These are phyloP conservation scores for Haplosporangium gracile DNA, from an alignment of 192 early-diverging fungal species.

Conservation along the genomic window DNA sequence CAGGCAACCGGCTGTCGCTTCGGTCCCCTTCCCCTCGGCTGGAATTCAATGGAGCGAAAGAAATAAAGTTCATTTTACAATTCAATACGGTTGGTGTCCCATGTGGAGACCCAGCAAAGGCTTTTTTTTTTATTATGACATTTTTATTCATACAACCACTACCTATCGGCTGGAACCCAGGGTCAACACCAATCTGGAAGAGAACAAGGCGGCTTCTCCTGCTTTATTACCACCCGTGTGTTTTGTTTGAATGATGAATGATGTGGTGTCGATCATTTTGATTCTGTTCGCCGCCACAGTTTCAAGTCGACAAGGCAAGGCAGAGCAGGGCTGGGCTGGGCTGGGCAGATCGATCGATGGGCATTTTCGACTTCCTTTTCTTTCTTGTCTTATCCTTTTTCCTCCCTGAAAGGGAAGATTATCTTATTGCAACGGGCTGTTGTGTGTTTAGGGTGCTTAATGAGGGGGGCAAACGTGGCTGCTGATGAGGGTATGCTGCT, in stretches of 20 bases:
- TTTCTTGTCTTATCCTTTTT: background rate
- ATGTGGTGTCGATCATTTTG: background rate
- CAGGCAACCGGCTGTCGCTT: background rate
- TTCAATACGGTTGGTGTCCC: background rate
- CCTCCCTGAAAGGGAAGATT: too few relatives aligned
- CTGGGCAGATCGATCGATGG: background rate
- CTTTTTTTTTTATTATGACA: background rate
- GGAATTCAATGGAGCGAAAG: background rate
- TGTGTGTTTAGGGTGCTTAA: background rate
- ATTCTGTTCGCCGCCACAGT: too few relatives aligned
- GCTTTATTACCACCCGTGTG: background rate
- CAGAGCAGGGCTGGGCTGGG: background rate
- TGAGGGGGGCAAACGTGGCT: background rate
- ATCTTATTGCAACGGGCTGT: background rate
- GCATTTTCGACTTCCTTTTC: background rate
- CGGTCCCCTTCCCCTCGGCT: background rate
- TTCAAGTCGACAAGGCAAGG: background rate
- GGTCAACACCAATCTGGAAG: background rate
- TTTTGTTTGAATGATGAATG: background rate
- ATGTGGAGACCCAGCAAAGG: background rate
- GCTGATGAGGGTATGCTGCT: background rate
- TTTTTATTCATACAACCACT: background rate
- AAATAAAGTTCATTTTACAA: background rate
- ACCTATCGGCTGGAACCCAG: constrained; percentile 2
- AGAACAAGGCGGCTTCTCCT: background rate